Base-by-base conservation (phyloP, 345 rosid genomes). In the Sonneratia alba region DNA sequence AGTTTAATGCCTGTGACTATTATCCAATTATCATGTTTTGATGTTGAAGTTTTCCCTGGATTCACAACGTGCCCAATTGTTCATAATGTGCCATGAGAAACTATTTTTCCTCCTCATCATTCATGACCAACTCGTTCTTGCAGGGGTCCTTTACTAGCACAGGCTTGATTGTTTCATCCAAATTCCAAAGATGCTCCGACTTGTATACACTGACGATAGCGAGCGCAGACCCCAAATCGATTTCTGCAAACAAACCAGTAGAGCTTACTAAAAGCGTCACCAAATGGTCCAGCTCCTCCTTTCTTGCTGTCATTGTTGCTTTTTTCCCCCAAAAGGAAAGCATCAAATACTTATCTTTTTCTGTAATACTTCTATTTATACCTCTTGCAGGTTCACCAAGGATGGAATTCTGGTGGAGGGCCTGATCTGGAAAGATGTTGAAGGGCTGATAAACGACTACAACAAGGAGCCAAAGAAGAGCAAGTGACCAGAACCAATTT, bases 91-190 rank as follows among this genome's bases (percentile, higher is more conserved):
- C 38, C 4, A 32, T 10, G 27, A 11, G 66, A 22, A 61, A 61
- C 65, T 27, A 27, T 27, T n/a, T 6, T 0, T 62, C 38, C 37
- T 7, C 10, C 66, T 62, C 38, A 62, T 3, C 4, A 32, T 3
- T 22, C 12, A 22, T 6, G 63, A 21, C 7, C 22, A 6, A 38
- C 53, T 67, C 71, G 55, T 69, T 45, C 81, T 59, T 68, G 70
- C 84, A 96, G 98, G 97, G 98, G 69, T 95, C 94, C 66, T 85
- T 89, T 79, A 87, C 90, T 49, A 88, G 98, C 88, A 96, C 99
- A 49, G 98, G 99, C 59, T 79, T 96, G 83, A 84, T 87, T 51
- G 86, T 96, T 68, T 90, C 97, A 63, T 92, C 98, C 65, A 92
- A 92, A 77, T 75, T 92, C 74, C 97, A 98, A 1, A 92, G 98